Evolutionary conservation across 371 early-diverging fungal genomes (phyloP).

Genomic region (Haplosporangium sp.): DNA sequence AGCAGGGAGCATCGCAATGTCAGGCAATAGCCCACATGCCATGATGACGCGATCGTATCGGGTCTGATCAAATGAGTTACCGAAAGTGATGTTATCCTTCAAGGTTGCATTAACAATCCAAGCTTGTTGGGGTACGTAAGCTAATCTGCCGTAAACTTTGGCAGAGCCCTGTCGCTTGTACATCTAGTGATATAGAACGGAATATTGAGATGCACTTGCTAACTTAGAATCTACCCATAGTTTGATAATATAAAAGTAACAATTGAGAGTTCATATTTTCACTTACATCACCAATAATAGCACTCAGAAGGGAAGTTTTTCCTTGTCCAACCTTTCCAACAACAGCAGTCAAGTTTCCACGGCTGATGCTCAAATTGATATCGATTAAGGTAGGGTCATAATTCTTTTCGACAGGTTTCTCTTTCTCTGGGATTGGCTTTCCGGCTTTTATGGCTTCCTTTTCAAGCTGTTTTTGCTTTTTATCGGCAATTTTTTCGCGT

Average conservation of each 20-base stretch:
- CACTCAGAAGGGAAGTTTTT: conserved; percentile 58
- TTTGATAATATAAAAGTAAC: too few species aligned
- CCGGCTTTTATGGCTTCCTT: conserved; percentile 43
- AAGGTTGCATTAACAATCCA: conserved; percentile 69
- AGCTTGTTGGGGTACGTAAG: conserved; percentile 64
- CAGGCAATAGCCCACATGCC: conserved; percentile 67
- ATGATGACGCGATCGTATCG: conserved; percentile 64
- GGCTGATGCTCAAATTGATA: conserved; percentile 32
- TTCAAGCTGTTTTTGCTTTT: conserved; percentile 38
- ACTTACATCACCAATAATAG: conserved; percentile 59
- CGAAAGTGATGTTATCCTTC: conserved; percentile 68
- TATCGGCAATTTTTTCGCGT: conserved; percentile 29
- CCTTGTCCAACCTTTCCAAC: conserved; percentile 64
- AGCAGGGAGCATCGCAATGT: conserved; percentile 73
- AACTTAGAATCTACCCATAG: not conserved
- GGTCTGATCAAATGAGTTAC: conserved; percentile 56
- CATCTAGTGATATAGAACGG: conserved; percentile 23
- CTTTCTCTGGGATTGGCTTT: conserved; percentile 35
- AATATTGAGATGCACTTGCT: not conserved
- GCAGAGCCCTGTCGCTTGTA: conserved; percentile 55
- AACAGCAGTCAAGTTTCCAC: conserved; percentile 55
- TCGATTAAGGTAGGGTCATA: conserved; percentile 35
- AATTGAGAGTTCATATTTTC: too few species aligned
- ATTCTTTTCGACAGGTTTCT: conserved; percentile 29
- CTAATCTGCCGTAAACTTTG: conserved; percentile 57